Base-by-base conservation (phyloP, 2,329 filamentous ascomycete species). In the Scedosporium dehoogii region DNA sequence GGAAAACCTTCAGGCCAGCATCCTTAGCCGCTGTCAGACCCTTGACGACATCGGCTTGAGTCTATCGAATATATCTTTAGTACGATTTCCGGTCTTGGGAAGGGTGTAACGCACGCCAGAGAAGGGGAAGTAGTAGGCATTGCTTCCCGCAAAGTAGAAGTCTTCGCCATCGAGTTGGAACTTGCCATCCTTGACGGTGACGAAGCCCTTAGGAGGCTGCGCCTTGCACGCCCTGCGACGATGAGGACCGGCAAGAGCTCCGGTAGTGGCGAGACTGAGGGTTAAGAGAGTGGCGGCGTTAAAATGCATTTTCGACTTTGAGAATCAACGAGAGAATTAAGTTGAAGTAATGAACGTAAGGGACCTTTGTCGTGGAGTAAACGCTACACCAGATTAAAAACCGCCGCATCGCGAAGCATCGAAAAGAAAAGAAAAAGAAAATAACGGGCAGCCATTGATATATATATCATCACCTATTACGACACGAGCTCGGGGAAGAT, bases 81-180 rank as follows among this genome's bases (percentile, higher is more conserved):
- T n/a, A 23, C 2, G 14, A 44, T 46, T 42, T 1, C 4, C 6
- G 21, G 21, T 9, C 14, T 14, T 9, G 33, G 6, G 5, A 14
- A n/a, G 41, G 10, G 2, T 25, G 29, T 14, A 16, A 68, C 75
- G 4, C 62, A 82, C 80, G n/a, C 79, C 76, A 60, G 75, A 78
- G 69, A 83, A 83, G 0, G 81, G 80, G 18, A 83, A 79, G 65
- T 81, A 83, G 65, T 84, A 83, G 9, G 81, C 82, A 68, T 84
- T 85, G 65, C 76, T 80, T 1, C 82, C 81, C 1, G 82, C 81
- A 66, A 83, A 84, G 70, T 81, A 78, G 67, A 83, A 84, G 64
- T 80, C 76, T 64, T 81, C 73, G 62, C 81, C 82, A 57, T 83
- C 76, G 4, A 85, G 75, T 68, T 78, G 72, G 70, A 85, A 84